These are phyloP conservation scores for Fusarium tricinctum DNA, from an alignment of 2,329 filamentous ascomycete genomes.

Conservation along the genomic window DNA sequence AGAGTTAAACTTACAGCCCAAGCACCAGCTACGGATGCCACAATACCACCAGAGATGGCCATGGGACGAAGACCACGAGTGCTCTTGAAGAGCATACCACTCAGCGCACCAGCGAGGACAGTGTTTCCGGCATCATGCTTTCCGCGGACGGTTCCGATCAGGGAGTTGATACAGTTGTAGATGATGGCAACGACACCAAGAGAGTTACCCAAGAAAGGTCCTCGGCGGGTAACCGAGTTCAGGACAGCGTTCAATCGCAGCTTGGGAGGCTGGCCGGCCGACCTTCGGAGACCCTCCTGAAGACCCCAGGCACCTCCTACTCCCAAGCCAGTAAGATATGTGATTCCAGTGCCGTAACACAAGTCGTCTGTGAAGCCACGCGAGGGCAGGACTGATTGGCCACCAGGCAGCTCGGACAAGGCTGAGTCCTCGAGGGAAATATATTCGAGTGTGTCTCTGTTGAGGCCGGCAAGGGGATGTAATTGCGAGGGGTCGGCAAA, in stretches of 20 bases:
- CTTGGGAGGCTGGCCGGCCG: slow-evolving; percentile 84
- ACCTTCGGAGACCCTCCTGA: slow-evolving; percentile 87
- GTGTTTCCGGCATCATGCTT: slow-evolving; percentile 94
- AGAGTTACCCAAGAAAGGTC: slow-evolving; percentile 95
- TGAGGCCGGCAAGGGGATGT: slow-evolving; percentile 93
- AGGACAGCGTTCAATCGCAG: slow-evolving; percentile 93
- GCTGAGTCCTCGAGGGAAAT: slow-evolving; percentile 92
- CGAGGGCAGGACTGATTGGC: slow-evolving; percentile 89
- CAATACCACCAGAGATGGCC: slow-evolving; percentile 93
- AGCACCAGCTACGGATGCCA: slow-evolving; percentile 84
- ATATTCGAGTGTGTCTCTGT: slow-evolving; percentile 95
- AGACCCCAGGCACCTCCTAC: slow-evolving; percentile 93
- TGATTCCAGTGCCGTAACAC: slow-evolving; percentile 96
- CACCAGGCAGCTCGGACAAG: slow-evolving; percentile 86
- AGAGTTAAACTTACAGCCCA: slow-evolving; percentile 82
- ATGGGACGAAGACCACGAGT: slow-evolving; percentile 91
- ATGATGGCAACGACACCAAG: slow-evolving; percentile 95
- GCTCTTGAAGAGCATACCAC: slow-evolving; percentile 96
- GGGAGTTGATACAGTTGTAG: slow-evolving; percentile 94
- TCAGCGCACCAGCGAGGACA: slow-evolving; percentile 84
- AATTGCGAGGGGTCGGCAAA: slow-evolving; percentile 89
- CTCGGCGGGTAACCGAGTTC: slow-evolving; percentile 92
- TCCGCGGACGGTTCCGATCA: slow-evolving; percentile 81
- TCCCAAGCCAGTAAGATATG: slow-evolving; percentile 88
- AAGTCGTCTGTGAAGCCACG: slow-evolving; percentile 98